Percentiles rank a stretch among this genome's conserved stretches.
Conservation (phyloP, 164 flowering plant species). For the Nymphaea colorata region DNA sequence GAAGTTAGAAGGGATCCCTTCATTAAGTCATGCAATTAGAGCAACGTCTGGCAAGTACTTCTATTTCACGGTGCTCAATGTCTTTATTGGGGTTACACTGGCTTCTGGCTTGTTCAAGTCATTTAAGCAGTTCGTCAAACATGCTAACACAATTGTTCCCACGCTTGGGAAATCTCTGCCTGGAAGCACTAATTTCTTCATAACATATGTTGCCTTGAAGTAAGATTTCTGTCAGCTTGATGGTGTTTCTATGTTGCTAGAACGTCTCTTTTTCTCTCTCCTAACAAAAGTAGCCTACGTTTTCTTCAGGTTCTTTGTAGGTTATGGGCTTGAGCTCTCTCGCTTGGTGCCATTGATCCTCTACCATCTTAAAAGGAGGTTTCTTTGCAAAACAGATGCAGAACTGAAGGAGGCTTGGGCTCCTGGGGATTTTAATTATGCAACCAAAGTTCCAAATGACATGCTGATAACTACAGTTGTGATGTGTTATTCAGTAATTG, state of each 20-base stretch:
- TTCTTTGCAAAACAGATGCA: slow-evolving; percentile 78
- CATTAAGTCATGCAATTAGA: slow-evolving; percentile 59
- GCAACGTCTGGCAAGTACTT: slow-evolving; percentile 95
- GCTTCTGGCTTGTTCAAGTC: slow-evolving; percentile 53
- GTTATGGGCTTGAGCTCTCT: slow-evolving; percentile 89
- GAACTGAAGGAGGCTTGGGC: slow-evolving; percentile 85
- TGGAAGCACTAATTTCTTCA: slow-evolving; percentile 75
- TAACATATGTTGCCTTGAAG: slow-evolving; percentile 89
- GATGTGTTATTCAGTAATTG: slow-evolving; percentile 80
- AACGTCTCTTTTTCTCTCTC: not conserved
- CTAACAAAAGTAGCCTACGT: not conserved
- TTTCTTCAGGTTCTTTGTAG: slow-evolving; percentile 76
- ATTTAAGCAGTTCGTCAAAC: slow-evolving; percentile 39
- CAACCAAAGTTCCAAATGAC: slow-evolving; percentile 69
- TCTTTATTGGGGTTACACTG: slow-evolving; percentile 82
- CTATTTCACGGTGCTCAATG: slow-evolving; percentile 74
- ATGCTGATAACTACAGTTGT: slow-evolving; percentile 68
- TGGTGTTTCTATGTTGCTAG: not conserved
- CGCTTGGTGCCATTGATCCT: slow-evolving; percentile 74
- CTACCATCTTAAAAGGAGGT: slow-evolving; percentile 72
- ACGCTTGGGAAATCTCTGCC: slow-evolving; percentile 64
- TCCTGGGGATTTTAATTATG: slow-evolving; percentile 69
- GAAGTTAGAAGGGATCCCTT: slow-evolving; percentile 77
- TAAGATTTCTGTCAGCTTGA: slow-evolving; percentile 24
- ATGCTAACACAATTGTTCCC: slow-evolving; percentile 22